phyloP scores from a whole-genome alignment of 352 stramenopile genomes.

The Ophiocytium majus region DNA sequence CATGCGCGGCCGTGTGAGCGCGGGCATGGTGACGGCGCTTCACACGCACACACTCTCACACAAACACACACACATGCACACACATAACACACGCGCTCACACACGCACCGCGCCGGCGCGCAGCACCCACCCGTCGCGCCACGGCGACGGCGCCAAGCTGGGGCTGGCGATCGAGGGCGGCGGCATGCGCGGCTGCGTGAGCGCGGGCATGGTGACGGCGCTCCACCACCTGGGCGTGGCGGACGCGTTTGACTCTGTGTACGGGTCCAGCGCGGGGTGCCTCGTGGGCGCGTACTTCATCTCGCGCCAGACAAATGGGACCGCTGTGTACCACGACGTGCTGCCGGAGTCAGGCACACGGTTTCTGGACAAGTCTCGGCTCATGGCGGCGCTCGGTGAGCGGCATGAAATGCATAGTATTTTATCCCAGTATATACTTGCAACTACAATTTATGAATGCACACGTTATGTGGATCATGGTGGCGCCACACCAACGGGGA shows the following conservation, averaged over 20 bases:
- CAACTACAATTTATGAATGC: too few species aligned
- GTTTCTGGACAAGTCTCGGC: conserved; percentile 47
- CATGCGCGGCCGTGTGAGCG: conserved; percentile 73
- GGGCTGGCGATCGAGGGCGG: conserved; percentile 62
- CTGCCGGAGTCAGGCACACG: conserved; percentile 32
- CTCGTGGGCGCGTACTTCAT: conserved; percentile 53
- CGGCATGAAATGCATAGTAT: too few species aligned
- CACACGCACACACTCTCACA: not conserved
- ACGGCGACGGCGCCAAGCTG: conserved; percentile 40
- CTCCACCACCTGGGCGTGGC: conserved; percentile 67
- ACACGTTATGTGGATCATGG: too few species aligned
- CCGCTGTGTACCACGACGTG: conserved; percentile 50
- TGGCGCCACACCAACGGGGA: conserved; percentile 50
- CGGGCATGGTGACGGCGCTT: conserved; percentile 66
- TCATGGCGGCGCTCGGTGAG: conserved; percentile 35
- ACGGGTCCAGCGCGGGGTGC: conserved; percentile 49
- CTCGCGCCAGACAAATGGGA: conserved; percentile 49
- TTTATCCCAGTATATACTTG: too few species aligned
- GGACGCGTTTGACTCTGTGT: conserved; percentile 59
- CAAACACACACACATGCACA: too few species aligned
- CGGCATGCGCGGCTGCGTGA: conserved; percentile 74
- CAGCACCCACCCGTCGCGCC: conserved; percentile 26
- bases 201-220: conserved; percentile 69
- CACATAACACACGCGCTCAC: too few species aligned
- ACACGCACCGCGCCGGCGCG: not conserved